Evolutionary conservation across 441 rosid species (phyloP).

Genomic region (Viola pubescens): DNA sequence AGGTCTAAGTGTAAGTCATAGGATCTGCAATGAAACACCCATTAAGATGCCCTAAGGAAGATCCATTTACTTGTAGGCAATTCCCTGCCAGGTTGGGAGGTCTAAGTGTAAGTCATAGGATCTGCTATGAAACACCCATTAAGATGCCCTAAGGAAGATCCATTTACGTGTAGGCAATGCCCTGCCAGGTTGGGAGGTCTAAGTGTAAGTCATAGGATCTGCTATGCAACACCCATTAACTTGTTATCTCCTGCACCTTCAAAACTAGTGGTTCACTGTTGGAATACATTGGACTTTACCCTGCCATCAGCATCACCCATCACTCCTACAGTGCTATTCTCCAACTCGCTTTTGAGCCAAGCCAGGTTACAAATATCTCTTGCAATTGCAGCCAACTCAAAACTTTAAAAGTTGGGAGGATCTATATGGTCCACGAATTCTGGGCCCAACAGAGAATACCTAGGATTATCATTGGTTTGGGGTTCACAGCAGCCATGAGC

Average conservation of each 20-base stretch:
- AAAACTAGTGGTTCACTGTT: conserved; percentile 30
- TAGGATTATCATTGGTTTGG: conserved; percentile 15
- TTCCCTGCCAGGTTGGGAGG: too few species aligned
- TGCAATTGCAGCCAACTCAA: conserved; percentile 73
- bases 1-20: too few species aligned
- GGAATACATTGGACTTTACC: conserved; percentile 33
- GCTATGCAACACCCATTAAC: background rate
- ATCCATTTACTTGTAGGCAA: too few species aligned
- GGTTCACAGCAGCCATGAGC: conserved; percentile 56
- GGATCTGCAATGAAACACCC: too few species aligned
- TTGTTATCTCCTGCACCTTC: conserved; percentile 32
- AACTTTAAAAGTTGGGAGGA: conserved; percentile 54
- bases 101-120: too few species aligned
- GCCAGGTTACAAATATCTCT: conserved; percentile 80
- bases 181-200: too few species aligned
- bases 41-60: background rate
- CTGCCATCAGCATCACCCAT: conserved; percentile 43
- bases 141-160: too few species aligned
- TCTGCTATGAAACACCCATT: too few species aligned
- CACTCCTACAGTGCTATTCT: conserved; percentile 37
- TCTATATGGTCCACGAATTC: conserved; percentile 67
- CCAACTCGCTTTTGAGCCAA: conserved; percentile 81
- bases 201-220: too few species aligned
- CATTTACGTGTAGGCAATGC: too few species aligned
- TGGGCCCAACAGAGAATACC: conserved; percentile 61